Evolutionary conservation across 2,329 filamentous ascomycete genomes (phyloP), one percentile per base, ranked within the genome.

Genomic region (Tricladium varicosporioides): DNA sequence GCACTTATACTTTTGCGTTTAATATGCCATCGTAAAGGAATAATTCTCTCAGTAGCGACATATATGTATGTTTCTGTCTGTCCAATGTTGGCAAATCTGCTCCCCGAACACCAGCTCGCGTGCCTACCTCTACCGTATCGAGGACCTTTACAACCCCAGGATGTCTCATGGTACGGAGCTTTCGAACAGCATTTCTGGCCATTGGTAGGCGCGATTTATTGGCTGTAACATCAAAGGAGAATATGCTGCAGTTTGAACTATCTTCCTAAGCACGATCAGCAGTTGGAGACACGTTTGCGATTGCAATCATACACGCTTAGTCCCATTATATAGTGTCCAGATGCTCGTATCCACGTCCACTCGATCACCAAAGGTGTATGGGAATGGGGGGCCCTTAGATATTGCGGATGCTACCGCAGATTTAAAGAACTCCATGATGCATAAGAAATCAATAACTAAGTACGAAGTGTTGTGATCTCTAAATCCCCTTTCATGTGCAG

Each of bases 361-460:
- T 72, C 88, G 85, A 74, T 99, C 94, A 67, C 92, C 93, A 71
- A 97, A 94, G 48, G 83, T 87, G 72, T 96, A 97, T 4, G 92
- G 92, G 70, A 97, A 96, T 5, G 92, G 87, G 53, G 92, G 92
- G 1, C 93, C 92, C 73, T 96, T 94, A 47, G 94, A 91, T 69
- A 99, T 97, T 66, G 92, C 93, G 60, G 94, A 97, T 47, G 92
- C 93, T 71, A 97, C 92, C 52, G 94, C 94, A 60, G 92, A 97
- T 76, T 97, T 97, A 71, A 99, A 83, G 70, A 97, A 97, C 73
- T 99, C 92, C 94, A 99, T 99, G 65, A 65, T 15, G 33, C 48
- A 43, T 15, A 49, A 32, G 48, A 40, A 44, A 54, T n/a, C 7
- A 56, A 31, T 48, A 42, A 53, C 42, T 32, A 52, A 14, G 11